Conservation (phyloP, 257 asterid species). For the Solanum corneliomulleri region DNA sequence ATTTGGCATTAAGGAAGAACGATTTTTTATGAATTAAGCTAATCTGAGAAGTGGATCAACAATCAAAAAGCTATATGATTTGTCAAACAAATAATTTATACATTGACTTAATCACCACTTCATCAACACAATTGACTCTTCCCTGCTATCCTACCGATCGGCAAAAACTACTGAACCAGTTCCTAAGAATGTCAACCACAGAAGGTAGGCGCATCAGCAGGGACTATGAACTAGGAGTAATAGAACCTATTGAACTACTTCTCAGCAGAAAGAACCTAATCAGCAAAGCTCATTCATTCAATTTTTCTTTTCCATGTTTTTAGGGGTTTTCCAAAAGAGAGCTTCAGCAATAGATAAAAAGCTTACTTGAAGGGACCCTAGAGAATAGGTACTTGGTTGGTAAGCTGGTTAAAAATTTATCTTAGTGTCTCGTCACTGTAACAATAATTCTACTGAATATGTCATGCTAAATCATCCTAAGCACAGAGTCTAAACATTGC, state of each 20-base stretch:
- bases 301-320: not conserved
- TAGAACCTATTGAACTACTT: not conserved
- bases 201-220: not conserved
- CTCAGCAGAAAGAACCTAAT: not conserved
- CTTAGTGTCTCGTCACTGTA: not conserved
- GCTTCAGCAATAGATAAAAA: not conserved
- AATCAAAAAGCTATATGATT: not conserved
- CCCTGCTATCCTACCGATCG: not conserved
- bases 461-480: not conserved
- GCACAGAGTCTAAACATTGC: not conserved
- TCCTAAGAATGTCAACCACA: not conserved
- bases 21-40: not conserved
- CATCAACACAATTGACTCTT: not conserved
- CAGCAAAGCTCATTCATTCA: not conserved
- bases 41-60: not conserved
- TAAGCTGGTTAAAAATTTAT: not conserved
- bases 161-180: not conserved
- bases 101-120: not conserved
- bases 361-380: not conserved
- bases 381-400: not conserved
- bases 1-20: not conserved
- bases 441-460: not conserved
- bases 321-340: not conserved
- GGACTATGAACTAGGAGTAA: not conserved
- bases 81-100: not conserved